Percentiles rank a stretch among this genome's conserved stretches.
phyloP scores from a whole-genome alignment of 768 basidiomycete species.

The Boletellus ananiceps region DNA sequence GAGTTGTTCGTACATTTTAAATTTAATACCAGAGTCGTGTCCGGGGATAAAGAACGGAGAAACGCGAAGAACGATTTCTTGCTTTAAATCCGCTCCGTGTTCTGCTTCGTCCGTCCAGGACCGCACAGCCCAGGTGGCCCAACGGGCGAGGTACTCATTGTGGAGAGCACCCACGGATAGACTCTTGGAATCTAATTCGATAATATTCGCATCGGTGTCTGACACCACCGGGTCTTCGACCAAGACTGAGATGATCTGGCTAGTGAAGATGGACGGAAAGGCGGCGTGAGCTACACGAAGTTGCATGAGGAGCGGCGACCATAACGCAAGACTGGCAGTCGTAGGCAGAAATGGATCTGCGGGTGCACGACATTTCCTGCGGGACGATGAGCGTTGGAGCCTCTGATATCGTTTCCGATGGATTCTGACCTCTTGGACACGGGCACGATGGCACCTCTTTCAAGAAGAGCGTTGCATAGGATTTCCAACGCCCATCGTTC shows the following conservation, averaged over 20 bases:
- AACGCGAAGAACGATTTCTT: slow-evolving; percentile 42
- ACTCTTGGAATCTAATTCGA: slow-evolving; percentile 16
- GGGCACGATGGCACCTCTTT: slow-evolving; percentile 75
- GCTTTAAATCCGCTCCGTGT: slow-evolving; percentile 39
- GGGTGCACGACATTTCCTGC: slow-evolving; percentile 53
- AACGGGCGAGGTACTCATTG: slow-evolving; percentile 59
- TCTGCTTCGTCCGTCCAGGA: slow-evolving; percentile 33
- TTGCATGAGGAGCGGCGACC: slow-evolving; percentile 61
- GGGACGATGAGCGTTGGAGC: slow-evolving; percentile 1
- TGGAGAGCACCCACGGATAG: slow-evolving; percentile 41
- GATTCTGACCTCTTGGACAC: slow-evolving; percentile 70
- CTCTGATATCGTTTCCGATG: background rate
- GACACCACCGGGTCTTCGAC: slow-evolving; percentile 16
- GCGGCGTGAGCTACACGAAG: slow-evolving; percentile 51
- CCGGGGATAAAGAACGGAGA: slow-evolving; percentile 46
- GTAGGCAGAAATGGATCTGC: slow-evolving; percentile 46
- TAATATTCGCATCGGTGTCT: slow-evolving; percentile 11
- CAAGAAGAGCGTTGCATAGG: slow-evolving; percentile 62
- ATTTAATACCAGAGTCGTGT: slow-evolving; percentile 23
- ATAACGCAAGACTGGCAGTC: slow-evolving; percentile 49
- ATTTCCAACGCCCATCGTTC: slow-evolving; percentile 66
- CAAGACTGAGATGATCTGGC: slow-evolving; percentile 40
- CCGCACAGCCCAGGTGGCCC: slow-evolving; percentile 61
- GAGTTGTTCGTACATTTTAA: slow-evolving; percentile 31
- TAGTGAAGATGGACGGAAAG: slow-evolving; percentile 47